Evolutionary conservation across 352 stramenopile species (phyloP), one percentile per base, ranked within the genome.

Genomic region (Pythium folliculosum): DNA sequence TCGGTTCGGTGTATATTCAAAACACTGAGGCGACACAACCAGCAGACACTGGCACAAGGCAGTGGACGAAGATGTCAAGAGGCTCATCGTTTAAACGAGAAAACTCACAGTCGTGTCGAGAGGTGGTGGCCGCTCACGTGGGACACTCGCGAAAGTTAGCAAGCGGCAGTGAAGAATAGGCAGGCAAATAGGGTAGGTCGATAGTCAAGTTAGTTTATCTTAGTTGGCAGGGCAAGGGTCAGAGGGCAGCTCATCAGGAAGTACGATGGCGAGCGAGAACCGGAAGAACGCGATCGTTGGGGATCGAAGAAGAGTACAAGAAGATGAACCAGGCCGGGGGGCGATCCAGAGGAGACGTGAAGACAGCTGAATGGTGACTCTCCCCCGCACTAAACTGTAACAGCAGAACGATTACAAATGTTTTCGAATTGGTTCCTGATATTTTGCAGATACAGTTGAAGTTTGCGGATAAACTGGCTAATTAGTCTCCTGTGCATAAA

Each of bases 141-240:
- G 40, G 12, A 30, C 10, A 45, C 27, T 54, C 58, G 54, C 21
- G 40, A 43, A 52, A 4, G 53, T 53, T 38, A 65, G 47, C 37
- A 51, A 67, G 45, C 40, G 61, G 54, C 59, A 60, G 62, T 37
- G 27, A 55, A 52, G 40, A 51, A 49, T 63, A 71, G 58, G 57
- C 52, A 63, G 64, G 50, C 55, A 65, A 63, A 71, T 71, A 71
- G 65, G 53, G 65, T 71, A 71, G 65, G 57, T 71, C 57, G 57
- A 71, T 71, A 71, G 65, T 66, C 65, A 71, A 58, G 51, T 71
- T 66, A 55, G 57, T 66, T 71, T 66, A 47, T 51, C 38, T 60
- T 66, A 65, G 63, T 60, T 61, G 56, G 57, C 63, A 70, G 63
- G 50, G 47, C 35, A 55, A 58, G 27, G 13, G 27, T 45, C 40